These are phyloP conservation scores for Jaenimonas drosophilae DNA, from an alignment of 208 protist genomes.

Conservation along the genomic window DNA sequence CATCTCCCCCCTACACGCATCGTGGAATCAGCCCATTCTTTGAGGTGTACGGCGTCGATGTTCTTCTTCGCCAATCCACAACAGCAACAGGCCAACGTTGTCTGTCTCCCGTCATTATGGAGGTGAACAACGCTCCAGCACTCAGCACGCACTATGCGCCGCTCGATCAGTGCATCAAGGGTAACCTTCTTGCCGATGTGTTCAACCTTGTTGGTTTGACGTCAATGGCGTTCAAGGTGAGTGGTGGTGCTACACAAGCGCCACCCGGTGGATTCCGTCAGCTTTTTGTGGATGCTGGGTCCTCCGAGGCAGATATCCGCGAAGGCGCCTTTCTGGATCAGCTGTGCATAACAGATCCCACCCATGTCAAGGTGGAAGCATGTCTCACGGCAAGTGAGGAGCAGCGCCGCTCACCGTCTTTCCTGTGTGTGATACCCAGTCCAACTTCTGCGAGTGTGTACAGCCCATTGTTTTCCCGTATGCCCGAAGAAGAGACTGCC, in stretches of 20 bases:
- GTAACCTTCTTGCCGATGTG: constrained; percentile 62
- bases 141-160: constrained; percentile 71
- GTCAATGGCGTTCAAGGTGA: constrained; percentile 8
- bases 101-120: constrained; percentile 49
- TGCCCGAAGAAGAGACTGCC: no score
- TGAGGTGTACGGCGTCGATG: constrained; percentile 82
- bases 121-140: constrained; percentile 86
- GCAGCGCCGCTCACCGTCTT: neutral
- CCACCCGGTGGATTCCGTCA: no score
- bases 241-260: neutral
- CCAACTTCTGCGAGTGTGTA: no score
- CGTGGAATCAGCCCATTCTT: constrained; percentile 45
- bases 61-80: constrained; percentile 25
- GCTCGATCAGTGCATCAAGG: constrained; percentile 78
- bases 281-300: no score
- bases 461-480: no score
- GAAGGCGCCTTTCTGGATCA: constrained; percentile 1
- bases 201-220: constrained; percentile 75
- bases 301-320: neutral
- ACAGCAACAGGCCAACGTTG: neutral
- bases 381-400: neutral
- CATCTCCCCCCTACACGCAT: constrained; percentile 8
- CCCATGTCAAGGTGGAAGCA: neutral
- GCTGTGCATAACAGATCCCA: neutral
- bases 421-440: no score